Base-by-base conservation (phyloP, 1,284 basidiomycete genomes). In the Thecaphora frezii region DNA sequence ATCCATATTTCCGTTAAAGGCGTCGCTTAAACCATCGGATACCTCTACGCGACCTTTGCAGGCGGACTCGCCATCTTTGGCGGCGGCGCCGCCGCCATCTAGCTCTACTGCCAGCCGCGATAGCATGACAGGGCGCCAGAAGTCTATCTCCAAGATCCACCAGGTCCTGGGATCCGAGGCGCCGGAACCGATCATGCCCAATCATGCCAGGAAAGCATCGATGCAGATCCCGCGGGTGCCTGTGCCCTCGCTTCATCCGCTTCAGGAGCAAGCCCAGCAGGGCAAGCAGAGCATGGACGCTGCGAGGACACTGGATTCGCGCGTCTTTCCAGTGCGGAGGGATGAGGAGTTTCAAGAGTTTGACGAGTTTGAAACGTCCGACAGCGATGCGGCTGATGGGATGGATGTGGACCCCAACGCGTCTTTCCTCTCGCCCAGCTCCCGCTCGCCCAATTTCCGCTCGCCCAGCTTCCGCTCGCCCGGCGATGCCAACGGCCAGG, bases 321-420 rank as follows among this genome's bases (percentile, higher is more conserved):
- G 47, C 36, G 44, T 52, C 42, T 65, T 65, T 21, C 62, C 62
- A 3, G 23, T 59, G 37, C 54, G 62, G 30, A 53, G 46, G 28
- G 62, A 65, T 28, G 54, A 65, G 40, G 54, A 65, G 51, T 65
- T 65, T 43, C 25, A 50, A 1, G 44, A 39, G 21, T 26, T 21
- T 43, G 42, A 58, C 37, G 57, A 65, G 22, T 65, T 60, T 37
- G 62, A 65, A 33, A 52, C 46, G 41, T 48, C 61, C 12, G 61
- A 64, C n/a, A 53, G 55, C 8, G n/a, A 38, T 3, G 53, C 51
- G 44, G 21, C 25, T 2, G 56, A 64, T 7, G 40, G 41, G 12
- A 36, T 36, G 33, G 33, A 36, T 16, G 33, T 18, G 12, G 16
- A 36, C 12, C 33, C 33, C 5, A 16, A 16, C 33, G 33, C 33